phyloP scores from a whole-genome alignment of 495 filamentous ascomycete genomes.

The Aspergillus mulundensis region DNA sequence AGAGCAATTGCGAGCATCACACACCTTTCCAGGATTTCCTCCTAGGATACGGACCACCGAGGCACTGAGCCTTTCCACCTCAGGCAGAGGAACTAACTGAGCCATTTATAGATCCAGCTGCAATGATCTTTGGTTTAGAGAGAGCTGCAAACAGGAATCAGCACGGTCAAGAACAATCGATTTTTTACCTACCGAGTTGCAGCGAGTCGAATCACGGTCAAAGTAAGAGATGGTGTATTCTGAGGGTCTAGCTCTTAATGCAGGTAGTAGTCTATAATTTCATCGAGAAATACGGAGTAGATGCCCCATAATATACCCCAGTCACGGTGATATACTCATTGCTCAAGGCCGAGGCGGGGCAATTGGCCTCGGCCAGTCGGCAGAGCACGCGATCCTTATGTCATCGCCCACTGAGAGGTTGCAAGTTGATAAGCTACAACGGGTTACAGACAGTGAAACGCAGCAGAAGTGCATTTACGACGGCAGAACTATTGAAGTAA shows the following conservation, averaged over 20 bases:
- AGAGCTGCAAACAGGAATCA: not conserved
- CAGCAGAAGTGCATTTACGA: not conserved
- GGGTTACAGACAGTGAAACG: not conserved
- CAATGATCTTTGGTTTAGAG: not conserved
- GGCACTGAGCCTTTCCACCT: constrained; percentile 62
- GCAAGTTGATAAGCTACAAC: not conserved
- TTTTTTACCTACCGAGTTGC: not conserved
- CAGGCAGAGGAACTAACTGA: constrained; percentile 51
- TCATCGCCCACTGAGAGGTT: constrained; percentile 4
- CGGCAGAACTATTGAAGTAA: constrained; percentile 16
- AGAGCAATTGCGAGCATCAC: constrained; percentile 2
- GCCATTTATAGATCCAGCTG: constrained; percentile 34
- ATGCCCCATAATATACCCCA: not conserved
- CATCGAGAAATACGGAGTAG: not conserved
- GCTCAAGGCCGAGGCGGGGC: constrained; percentile 1
- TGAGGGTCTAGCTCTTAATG: not conserved
- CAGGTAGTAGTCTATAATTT: not conserved
- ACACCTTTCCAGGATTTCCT: constrained; percentile 75
- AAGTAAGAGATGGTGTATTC: not conserved
- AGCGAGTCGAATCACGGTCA: not conserved
- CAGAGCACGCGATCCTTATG: constrained; percentile 18
- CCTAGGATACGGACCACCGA: constrained; percentile 70
- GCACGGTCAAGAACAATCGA: not conserved
- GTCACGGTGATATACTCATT: not conserved
- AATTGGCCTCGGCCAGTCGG: constrained; percentile 8